Conservation (phyloP, 2,329 filamentous ascomycete genomes). For the Colletotrichum sp. region DNA sequence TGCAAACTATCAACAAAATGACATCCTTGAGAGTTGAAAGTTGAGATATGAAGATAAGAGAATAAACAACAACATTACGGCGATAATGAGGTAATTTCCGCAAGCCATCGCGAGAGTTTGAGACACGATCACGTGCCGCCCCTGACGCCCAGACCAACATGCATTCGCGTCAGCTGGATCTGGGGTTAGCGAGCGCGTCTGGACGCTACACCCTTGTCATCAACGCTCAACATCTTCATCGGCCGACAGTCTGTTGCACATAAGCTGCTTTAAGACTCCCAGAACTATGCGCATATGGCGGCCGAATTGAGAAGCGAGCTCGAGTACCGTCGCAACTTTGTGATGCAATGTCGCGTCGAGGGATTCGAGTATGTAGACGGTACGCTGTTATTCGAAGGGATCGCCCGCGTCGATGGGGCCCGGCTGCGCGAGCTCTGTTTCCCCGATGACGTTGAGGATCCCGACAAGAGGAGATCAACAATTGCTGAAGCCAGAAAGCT, state of each 20-base stretch:
- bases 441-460: background rate
- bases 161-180: background rate
- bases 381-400: background rate
- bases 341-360: background rate
- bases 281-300: background rate
- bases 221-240: background rate
- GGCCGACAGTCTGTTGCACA: background rate
- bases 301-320: background rate
- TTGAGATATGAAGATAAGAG: background rate
- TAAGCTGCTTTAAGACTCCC: rapidly evolving
- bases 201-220: background rate
- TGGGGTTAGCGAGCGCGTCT: background rate
- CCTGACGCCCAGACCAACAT: background rate
- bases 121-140: background rate
- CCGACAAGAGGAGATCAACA: background rate
- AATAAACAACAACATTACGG: background rate
- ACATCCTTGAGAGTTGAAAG: background rate
- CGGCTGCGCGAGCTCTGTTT: background rate
- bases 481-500: background rate
- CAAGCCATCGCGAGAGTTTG: background rate
- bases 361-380: background rate
- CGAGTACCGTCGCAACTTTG: background rate
- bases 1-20: background rate
- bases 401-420: background rate
- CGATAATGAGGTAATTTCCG: background rate